Evolutionary conservation across 768 basidiomycete genomes (phyloP).

Genomic region (Gyrodon lividus): DNA sequence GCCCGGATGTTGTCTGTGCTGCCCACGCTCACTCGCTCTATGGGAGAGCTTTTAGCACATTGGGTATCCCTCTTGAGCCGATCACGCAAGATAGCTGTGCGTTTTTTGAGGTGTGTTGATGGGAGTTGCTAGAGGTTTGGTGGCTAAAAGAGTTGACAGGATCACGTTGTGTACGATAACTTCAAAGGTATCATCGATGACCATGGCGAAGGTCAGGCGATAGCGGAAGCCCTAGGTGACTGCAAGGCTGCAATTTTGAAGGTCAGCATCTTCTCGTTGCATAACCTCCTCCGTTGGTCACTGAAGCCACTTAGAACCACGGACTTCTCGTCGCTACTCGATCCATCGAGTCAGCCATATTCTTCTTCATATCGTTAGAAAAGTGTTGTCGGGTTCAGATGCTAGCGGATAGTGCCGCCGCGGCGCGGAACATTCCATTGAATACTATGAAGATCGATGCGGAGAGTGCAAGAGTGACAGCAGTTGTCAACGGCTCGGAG

Average conservation of each 20-base stretch:
- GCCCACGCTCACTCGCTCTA: slow-evolving; percentile 35
- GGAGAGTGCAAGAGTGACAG: slow-evolving; percentile 30
- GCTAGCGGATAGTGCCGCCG: slow-evolving; percentile 28
- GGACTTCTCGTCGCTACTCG: slow-evolving; percentile 24
- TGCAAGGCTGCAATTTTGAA: slow-evolving; percentile 28
- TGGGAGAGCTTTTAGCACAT: slow-evolving; percentile 39
- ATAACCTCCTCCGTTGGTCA: background rate
- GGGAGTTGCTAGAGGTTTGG: background rate
- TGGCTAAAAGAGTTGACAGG: slow-evolving; percentile 9
- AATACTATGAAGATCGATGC: slow-evolving; percentile 5
- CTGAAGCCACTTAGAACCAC: slow-evolving; percentile 21
- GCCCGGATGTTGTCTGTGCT: slow-evolving; percentile 36
- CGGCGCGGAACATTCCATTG: slow-evolving; percentile 10
- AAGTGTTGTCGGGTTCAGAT: slow-evolving; percentile 32
- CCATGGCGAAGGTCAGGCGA: slow-evolving; percentile 31
- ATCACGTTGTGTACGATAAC: slow-evolving; percentile 29
- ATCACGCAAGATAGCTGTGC: slow-evolving; percentile 36
- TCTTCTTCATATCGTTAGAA: slow-evolving; percentile 27
- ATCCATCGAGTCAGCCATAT: slow-evolving; percentile 24
- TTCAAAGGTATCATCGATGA: slow-evolving; percentile 37
- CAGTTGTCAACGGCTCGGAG: slow-evolving; percentile 24
- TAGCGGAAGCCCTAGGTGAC: slow-evolving; percentile 27
- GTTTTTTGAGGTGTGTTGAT: slow-evolving; percentile 28
- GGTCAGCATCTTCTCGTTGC: background rate
- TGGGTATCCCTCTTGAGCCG: slow-evolving; percentile 32